Percentiles rank a stretch among this genome's conserved stretches.
Conservation (phyloP, 768 basidiomycete species). For the Amanita brunnescens region DNA sequence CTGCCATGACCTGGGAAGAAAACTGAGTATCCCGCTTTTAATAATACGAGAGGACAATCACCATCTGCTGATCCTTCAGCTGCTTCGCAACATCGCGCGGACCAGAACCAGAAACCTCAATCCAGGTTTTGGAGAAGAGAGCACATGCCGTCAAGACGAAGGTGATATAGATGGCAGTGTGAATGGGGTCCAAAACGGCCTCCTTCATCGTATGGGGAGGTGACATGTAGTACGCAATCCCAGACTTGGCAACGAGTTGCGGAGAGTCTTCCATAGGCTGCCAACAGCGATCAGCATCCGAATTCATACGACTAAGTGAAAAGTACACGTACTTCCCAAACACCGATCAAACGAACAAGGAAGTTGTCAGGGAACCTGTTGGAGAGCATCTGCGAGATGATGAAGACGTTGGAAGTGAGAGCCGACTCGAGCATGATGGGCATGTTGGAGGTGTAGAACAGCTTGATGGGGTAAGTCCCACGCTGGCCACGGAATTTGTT, state of each 20-base stretch:
- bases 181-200: slow-evolving; percentile 87
- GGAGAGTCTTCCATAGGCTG: slow-evolving; percentile 92
- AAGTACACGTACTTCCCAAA: slow-evolving; percentile 87
- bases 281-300: not conserved
- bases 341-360: slow-evolving; percentile 81
- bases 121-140: slow-evolving; percentile 99
- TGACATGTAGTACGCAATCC: slow-evolving; percentile 97
- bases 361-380: slow-evolving; percentile 87
- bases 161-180: slow-evolving; percentile 81
- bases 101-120: slow-evolving; percentile 94
- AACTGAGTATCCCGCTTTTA: too few species aligned
- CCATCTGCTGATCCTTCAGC: slow-evolving; percentile 98
- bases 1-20: slow-evolving; percentile 76
- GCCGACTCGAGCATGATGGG: slow-evolving; percentile 98
- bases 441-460: slow-evolving; percentile 99
- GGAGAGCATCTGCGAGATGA: slow-evolving; percentile 93
- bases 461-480: slow-evolving; percentile 92
- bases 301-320: not conserved
- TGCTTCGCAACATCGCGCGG: slow-evolving; percentile 96
- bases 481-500: slow-evolving; percentile 95
- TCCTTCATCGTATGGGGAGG: slow-evolving; percentile 91
- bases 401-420: slow-evolving; percentile 89
- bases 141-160: slow-evolving; percentile 95
- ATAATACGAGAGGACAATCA: too few species aligned
- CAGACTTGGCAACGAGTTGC: slow-evolving; percentile 83